Percentiles rank a stretch among this genome's conserved stretches.
Conservation (phyloP, 2,329 filamentous ascomycete species). For the Penicillium sp. region DNA sequence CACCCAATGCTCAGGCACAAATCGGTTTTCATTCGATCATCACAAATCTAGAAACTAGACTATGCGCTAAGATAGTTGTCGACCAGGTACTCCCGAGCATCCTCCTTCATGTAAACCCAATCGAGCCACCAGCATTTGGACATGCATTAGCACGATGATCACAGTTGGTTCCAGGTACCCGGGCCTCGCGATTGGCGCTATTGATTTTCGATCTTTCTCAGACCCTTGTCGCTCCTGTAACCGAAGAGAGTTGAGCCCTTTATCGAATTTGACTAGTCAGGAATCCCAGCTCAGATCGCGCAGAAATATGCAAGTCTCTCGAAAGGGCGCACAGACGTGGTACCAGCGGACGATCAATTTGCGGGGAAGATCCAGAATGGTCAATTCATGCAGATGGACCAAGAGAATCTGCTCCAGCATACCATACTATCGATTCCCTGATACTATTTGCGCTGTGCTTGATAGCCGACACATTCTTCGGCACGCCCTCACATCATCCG, state of each 20-base stretch:
- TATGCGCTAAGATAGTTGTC: background rate
- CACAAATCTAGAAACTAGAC: background rate
- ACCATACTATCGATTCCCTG: background rate
- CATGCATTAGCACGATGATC: constrained; percentile 19
- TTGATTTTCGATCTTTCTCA: constrained; percentile 19
- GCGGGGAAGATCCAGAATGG: constrained; percentile 18
- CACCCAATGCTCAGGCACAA: constrained; percentile 11
- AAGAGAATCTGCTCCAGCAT: constrained; percentile 6
- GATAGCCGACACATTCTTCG: background rate
- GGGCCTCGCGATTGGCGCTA: constrained; percentile 13
- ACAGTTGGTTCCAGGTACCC: constrained; percentile 12
- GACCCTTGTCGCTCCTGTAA: constrained; percentile 9
- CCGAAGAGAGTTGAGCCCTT: background rate
- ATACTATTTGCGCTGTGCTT: background rate
- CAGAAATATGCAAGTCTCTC: constrained; percentile 19
- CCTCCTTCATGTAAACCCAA: constrained; percentile 12
- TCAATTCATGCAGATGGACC: constrained; percentile 11
- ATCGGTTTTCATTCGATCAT: constrained; percentile 8
- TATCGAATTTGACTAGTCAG: constrained; percentile 1
- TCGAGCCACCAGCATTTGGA: constrained; percentile 1
- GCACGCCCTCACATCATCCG: background rate
- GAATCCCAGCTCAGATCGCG: background rate
- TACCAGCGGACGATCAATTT: constrained; percentile 16
- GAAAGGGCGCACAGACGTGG: constrained; percentile 1
- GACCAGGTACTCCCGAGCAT: constrained; percentile 1